Evolutionary conservation across 192 early-diverging fungal species (phyloP), one percentile per base, ranked within the genome.

Genomic region (Dissophora globulifera): DNA sequence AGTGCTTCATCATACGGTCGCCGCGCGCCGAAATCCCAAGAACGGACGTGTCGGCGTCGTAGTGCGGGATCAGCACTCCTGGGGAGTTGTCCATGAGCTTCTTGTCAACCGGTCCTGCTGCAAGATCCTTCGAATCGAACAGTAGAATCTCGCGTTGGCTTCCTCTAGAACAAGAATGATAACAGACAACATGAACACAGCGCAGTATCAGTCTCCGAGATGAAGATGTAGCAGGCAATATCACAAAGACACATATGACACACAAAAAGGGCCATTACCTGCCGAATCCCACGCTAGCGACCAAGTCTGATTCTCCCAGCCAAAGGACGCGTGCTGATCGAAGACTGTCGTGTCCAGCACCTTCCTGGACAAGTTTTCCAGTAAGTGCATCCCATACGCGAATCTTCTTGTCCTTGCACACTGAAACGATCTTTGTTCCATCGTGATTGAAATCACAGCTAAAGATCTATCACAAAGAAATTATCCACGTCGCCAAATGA

Each of bases 21-120:
- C 93, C 93, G 3, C 89, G 85, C n/a, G 91, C 93, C 23, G 86
- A 84, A 20, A 93, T 79, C 52, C 89, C 92, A 23, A 94, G 78
- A 16, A 93, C 52, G 2, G 74, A 78, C 32, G 85, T 88, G 64
- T 96, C 94, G 17, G 68, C 43, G 55, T 97, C 94, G 11, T 83
- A 88, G 33, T 86, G 74, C 5, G 89, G 87, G 26, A 84, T 85
- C 30, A 97, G 85, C 1, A 93, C 55, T 17, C 92, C 90, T 4
- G 95, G 93, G 0, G 91, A 92, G 22, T 84, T 83, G 53, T 94
- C 95, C 53, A 95, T 87, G 2, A 60, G 66, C 12, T 72, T 81
- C 22, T 62, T 86, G 2, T 65, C 75, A 22, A 85, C 35, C 0
- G 84, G 82, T 23, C 65, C 68, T 0, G 75, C 50, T 7, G 43